Evolutionary conservation across 139 green algal genomes (phyloP).

Genomic region (Chlorokybus atmophyticus): DNA sequence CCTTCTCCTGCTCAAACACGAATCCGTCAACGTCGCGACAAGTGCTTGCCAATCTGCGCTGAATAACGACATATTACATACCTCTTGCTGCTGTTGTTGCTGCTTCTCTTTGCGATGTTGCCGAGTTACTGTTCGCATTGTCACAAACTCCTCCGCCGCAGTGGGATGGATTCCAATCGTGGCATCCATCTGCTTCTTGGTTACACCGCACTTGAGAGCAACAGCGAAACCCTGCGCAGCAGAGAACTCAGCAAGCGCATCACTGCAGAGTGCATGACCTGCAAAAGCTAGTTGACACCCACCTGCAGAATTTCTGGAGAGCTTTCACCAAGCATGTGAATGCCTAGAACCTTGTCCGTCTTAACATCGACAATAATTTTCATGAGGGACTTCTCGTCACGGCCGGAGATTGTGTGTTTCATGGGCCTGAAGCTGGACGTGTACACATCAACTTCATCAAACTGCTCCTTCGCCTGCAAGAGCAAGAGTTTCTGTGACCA

Average conservation of each 20-base stretch:
- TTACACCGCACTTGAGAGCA: slow-evolving; percentile 78
- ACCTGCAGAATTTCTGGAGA: slow-evolving; percentile 88
- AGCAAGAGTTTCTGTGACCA: not conserved
- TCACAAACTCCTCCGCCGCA: slow-evolving; percentile 91
- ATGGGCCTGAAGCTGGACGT: slow-evolving; percentile 80
- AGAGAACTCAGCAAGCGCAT: not conserved
- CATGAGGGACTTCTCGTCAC: slow-evolving; percentile 62
- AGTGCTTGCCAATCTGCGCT: too few species aligned
- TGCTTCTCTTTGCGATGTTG: slow-evolving; percentile 9
- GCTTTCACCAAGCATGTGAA: slow-evolving; percentile 90
- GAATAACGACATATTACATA: too few species aligned
- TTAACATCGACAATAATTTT: slow-evolving; percentile 67
- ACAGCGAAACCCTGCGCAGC: slow-evolving; percentile 66
- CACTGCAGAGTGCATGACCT: not conserved
- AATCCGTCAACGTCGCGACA: too few species aligned
- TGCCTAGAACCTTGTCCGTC: slow-evolving; percentile 58
- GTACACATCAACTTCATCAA: slow-evolving; percentile 76
- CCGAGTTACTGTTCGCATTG: slow-evolving; percentile 51
- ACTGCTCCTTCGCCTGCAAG: slow-evolving; percentile 27
- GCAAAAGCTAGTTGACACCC: not conserved
- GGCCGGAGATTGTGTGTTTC: slow-evolving; percentile 71
- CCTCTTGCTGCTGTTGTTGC: not conserved
- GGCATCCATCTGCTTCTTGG: slow-evolving; percentile 79
- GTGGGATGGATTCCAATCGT: slow-evolving; percentile 83
- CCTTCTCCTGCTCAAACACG: too few species aligned